phyloP scores from a whole-genome alignment of 2,329 filamentous ascomycete species.

The Fusarium camptoceras region DNA sequence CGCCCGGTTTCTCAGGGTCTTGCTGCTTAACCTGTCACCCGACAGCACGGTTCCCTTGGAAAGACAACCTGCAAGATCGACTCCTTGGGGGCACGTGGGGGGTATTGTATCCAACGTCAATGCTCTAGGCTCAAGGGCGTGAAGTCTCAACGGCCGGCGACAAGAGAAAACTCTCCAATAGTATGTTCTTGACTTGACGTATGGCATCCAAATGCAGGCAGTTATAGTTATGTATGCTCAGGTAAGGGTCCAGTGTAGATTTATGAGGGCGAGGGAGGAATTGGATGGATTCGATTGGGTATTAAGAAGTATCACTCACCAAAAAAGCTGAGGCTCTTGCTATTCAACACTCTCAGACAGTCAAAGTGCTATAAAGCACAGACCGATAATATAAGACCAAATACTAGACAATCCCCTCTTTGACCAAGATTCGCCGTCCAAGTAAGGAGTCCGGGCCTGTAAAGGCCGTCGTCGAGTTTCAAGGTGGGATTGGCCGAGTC shows the following conservation, averaged over 20 bases:
- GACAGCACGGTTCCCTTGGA: conserved; percentile 26
- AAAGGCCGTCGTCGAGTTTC: conserved; percentile 17
- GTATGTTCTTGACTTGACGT: conserved; percentile 6
- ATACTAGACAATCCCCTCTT: background rate
- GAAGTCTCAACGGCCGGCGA: conserved; percentile 15
- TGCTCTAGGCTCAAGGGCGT: conserved; percentile 21
- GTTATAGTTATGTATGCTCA: conserved; percentile 1
- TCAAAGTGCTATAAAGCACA: conserved; percentile 22
- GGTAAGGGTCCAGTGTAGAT: conserved; percentile 26
- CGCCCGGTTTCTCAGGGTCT: conserved; percentile 33
- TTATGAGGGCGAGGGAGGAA: conserved; percentile 23
- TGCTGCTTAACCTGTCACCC: conserved; percentile 38
- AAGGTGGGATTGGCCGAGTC: background rate
- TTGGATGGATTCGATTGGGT: conserved; percentile 26
- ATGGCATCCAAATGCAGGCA: conserved; percentile 18
- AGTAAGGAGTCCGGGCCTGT: conserved; percentile 5
- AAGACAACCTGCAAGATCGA: conserved; percentile 35
- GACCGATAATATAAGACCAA: conserved; percentile 14
- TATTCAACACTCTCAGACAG: background rate
- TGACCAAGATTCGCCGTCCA: conserved; percentile 2
- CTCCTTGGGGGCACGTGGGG: conserved; percentile 45
- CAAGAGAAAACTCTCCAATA: conserved; percentile 9
- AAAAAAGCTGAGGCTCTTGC: conserved; percentile 39
- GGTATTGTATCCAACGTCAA: conserved; percentile 22
- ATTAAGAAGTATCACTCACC: conserved; percentile 32